Base-by-base conservation (phyloP, 2,329 filamentous ascomycete genomes). In the Apiospora koreana region DNA sequence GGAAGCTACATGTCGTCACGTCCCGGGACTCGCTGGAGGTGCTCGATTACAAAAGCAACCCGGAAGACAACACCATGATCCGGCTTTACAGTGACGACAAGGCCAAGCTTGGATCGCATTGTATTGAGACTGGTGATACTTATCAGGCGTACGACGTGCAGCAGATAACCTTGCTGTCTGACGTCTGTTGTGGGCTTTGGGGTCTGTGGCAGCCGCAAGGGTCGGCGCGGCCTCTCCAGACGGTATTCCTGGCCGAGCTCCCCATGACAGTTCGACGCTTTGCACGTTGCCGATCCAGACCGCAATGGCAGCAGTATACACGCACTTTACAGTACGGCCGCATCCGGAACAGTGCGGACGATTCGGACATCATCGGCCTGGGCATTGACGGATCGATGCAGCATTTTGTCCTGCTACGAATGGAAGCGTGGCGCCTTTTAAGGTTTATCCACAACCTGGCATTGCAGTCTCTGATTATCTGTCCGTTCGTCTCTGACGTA, bases 361-460 rank as follows among this genome's bases (percentile, higher is more conserved):
- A 81, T 8, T 81, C 83, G 5, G 87, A 90, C 71, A 81, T 90
- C 70, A 78, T 95, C 43, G 93, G 92, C 1, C 84, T 91, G 8
- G 88, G 88, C 8, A 85, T 94, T 43, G 89, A 93, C 75, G 93
- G 93, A 1, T 89, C 91, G 0, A 76, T 95, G 31, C 88, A 89
- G 72, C 88, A 92, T 69, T 92, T 98, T 75, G 87, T 87, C 0
- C 81, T 95, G 18, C 81, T 98, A 0, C 83, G 86, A 12, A 76
- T 86, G 23, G 80, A 87, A 2, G 86, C 91, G 9, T 93, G 92
- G 88, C 85, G 86, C 8, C 83, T 97, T 4, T 84, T 98, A 6
- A 86, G 87, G 70, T 89, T 95, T 72, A 78, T 98, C 1, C 91
- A 97, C 76, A 91, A 92, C 71, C 78, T 97, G 65, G 89, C 88